Percentiles rank a stretch among this genome's conserved stretches.
Evolutionary conservation across 495 filamentous ascomycete genomes (phyloP).

Genomic region (Amphirosellinia nigrospora): DNA sequence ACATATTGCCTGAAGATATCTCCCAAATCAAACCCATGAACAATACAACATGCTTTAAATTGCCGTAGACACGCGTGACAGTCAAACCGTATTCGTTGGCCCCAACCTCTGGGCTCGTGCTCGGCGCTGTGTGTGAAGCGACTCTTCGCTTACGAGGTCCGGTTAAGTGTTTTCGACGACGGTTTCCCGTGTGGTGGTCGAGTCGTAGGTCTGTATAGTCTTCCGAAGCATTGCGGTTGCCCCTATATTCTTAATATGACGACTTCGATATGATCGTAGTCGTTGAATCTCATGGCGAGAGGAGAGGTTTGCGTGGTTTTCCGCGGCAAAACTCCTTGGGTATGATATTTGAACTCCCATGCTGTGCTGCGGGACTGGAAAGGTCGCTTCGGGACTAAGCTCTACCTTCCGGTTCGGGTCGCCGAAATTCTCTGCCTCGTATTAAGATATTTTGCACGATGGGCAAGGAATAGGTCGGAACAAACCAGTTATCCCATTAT

Average conservation of each 20-base stretch:
- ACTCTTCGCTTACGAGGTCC: neutral
- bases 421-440: conserved; percentile 21
- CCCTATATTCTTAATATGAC: conserved; percentile 7
- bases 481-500: conserved; percentile 20
- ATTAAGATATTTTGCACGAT: conserved; percentile 23
- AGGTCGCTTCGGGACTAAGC: conserved; percentile 17
- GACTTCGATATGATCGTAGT: neutral
- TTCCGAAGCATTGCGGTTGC: conserved; percentile 4
- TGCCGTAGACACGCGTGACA: conserved; percentile 6
- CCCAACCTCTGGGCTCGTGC: conserved; percentile 5
- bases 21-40: conserved; percentile 12
- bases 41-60: conserved; percentile 12
- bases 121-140: conserved; percentile 1
- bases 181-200: conserved; percentile 5
- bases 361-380: conserved; percentile 17
- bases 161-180: neutral
- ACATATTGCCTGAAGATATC: conserved; percentile 10
- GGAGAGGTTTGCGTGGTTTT: conserved; percentile 7
- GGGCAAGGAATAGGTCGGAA: conserved; percentile 23
- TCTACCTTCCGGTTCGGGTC: conserved; percentile 19
- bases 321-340: conserved; percentile 8
- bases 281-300: conserved; percentile 3
- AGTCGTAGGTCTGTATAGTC: conserved; percentile 5
- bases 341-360: conserved; percentile 13
- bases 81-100: conserved; percentile 8